phyloP scores from a whole-genome alignment of 768 basidiomycete species.

The Suillus placidus region DNA sequence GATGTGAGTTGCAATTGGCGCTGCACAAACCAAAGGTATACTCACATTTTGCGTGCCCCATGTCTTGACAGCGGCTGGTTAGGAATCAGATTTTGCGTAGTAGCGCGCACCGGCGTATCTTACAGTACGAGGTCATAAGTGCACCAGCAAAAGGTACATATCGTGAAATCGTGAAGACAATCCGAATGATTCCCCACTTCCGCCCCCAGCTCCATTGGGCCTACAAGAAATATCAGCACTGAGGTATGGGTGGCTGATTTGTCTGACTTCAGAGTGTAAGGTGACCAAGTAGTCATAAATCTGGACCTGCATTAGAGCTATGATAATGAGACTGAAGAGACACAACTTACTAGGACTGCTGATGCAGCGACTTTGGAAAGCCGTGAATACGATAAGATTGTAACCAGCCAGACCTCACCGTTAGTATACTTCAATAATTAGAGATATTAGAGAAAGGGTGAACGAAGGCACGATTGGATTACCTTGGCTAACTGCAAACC shows the following conservation, averaged over 20 bases:
- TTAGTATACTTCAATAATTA: neutral
- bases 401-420: neutral
- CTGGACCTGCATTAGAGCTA: neutral
- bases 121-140: conserved; percentile 11
- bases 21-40: neutral
- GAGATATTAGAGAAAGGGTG: neutral
- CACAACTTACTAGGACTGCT: neutral
- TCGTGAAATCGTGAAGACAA: conserved; percentile 8
- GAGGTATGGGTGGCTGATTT: too few relatives aligned
- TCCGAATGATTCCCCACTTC: conserved; percentile 11
- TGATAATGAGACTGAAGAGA: too few relatives aligned
- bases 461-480: neutral
- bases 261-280: neutral
- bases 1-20: neutral
- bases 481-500: conserved; percentile 4
- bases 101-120: neutral
- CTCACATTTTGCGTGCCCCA: neutral
- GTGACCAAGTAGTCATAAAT: neutral
- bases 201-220: conserved; percentile 17
- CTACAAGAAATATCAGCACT: conserved; percentile 9
- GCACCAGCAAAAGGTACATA: conserved; percentile 11
- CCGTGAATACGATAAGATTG: neutral
- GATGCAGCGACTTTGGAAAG: neutral
- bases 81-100: neutral
- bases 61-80: neutral